Evolutionary conservation across 371 early-diverging fungal genomes (phyloP), one percentile per base, ranked within the genome.

Genomic region (Quaeritorhiza haematococci): DNA sequence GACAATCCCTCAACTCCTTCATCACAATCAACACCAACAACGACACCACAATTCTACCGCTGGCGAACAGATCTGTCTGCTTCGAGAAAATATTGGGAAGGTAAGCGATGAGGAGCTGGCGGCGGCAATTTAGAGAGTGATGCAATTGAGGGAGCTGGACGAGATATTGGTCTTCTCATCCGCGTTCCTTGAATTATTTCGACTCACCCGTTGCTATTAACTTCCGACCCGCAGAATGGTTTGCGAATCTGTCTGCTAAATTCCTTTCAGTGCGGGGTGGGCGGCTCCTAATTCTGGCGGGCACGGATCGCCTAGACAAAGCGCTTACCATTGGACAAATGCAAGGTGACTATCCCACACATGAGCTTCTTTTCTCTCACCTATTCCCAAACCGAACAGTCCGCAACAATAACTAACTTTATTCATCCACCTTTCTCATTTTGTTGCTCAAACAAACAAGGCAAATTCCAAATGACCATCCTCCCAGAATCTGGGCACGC

Each of bases 251-350:
- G 58, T 91, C 93, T 5, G 64, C 73, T 24, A 89, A 90, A 52
- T 96, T 95, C 64, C 66, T 93, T 26, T 58, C 73, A 0, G 74
- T 83, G 3, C 73, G 73, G 27, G 78, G 86, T 8, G 89, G 88
- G 17, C 88, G 90, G 41, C 66, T 94, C n/a, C 71, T 96, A 19
- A 68, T 94, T 1, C 67, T 96, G 1, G 94, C 97, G 23, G 83
- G 89, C 0, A 87, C 94, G 0, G 94, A 95, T 71, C 80, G 94
- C 8, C 64, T 97, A 49, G 97, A 97, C 62, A 93, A 88, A 58
- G 75, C 88, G 13, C 76, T 97, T 52, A 91, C 85, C 56, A 94
- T 95, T 71, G 96, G 87, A 0, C 94, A 94, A 67, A 97, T 97
- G 95, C 97, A 97, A 50, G 50, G 47, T 47, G 10, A 15, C 10